phyloP scores from a whole-genome alignment of 164 flowering plant species.

The Vitis rupestris region DNA sequence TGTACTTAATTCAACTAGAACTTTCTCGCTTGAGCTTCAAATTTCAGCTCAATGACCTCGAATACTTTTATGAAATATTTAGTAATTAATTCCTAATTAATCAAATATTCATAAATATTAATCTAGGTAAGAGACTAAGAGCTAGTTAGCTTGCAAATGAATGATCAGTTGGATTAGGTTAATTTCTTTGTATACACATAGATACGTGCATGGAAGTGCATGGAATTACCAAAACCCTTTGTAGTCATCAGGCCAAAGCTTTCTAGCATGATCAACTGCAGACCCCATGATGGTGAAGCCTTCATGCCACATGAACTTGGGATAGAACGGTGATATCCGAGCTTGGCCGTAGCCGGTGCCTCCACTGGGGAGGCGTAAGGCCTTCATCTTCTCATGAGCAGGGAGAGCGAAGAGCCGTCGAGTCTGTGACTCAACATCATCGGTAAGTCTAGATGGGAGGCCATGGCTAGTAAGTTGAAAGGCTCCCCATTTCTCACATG shows the following conservation, averaged over 20 bases:
- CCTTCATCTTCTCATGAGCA: slow-evolving; percentile 35
- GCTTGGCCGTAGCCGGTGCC: slow-evolving; percentile 65
- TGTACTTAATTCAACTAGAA: not conserved
- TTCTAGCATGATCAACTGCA: slow-evolving; percentile 37
- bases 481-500: slow-evolving; percentile 55
- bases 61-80: no score
- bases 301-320: slow-evolving; percentile 66
- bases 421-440: slow-evolving; percentile 36
- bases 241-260: slow-evolving; percentile 53
- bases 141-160: no score
- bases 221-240: slow-evolving; percentile 47
- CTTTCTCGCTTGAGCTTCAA: not conserved
- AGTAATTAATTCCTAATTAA: no score
- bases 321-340: slow-evolving; percentile 38
- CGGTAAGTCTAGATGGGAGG: slow-evolving; percentile 24
- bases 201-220: slow-evolving; percentile 28
- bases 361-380: slow-evolving; percentile 31
- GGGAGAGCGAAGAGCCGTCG: slow-evolving; percentile 53
- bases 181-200: not conserved
- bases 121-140: no score
- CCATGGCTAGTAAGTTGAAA: slow-evolving; percentile 56
- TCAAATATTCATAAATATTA: no score
- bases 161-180: no score
- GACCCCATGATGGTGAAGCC: slow-evolving; percentile 58
- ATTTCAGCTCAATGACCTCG: no score